A percentile compares a stretch with the other conserved stretches of the same genome.
Conservation (phyloP, 2,329 filamentous ascomycete species). For the Chaetomiaceae sp. region DNA sequence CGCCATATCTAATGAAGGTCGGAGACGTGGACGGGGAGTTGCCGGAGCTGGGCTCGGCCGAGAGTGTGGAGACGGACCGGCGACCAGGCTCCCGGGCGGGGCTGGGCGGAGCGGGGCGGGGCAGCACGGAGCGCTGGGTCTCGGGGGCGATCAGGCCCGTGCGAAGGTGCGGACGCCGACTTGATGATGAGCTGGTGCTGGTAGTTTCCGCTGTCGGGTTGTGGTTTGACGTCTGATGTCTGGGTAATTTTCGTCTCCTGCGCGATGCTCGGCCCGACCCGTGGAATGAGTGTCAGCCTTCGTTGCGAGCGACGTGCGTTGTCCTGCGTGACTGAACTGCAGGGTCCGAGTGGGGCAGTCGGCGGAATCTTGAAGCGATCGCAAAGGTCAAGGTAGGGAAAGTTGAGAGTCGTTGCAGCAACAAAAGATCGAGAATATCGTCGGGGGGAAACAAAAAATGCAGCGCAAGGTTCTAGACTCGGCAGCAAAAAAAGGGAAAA, state of each 20-base stretch:
- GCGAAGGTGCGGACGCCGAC: no score
- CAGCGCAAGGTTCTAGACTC: neutral
- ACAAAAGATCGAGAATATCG: neutral
- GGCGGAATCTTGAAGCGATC: neutral
- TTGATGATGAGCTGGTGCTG: neutral
- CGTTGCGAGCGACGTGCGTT: no score
- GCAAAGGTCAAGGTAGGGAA: neutral
- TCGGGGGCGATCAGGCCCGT: no score
- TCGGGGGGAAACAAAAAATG: neutral
- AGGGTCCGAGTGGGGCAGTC: neutral
- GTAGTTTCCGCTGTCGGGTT: neutral
- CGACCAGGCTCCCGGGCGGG: constrained; percentile 3
- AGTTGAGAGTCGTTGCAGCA: neutral
- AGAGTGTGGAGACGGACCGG: constrained; percentile 11
- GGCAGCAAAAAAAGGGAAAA: constrained; percentile 3
- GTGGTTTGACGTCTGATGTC: neutral
- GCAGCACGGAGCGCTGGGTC: neutral
- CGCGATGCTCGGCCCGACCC: neutral
- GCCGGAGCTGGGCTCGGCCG: constrained; percentile 9
- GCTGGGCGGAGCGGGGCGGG: neutral
- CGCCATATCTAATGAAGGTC: constrained; percentile 14
- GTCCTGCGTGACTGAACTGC: no score
- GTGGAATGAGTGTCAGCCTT: neutral
- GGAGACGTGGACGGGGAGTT: neutral
- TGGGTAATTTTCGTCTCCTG: neutral